A percentile compares a stretch with the other conserved stretches of the same genome.
Conservation (phyloP, 495 filamentous ascomycete genomes). For the Daldinia vernicosa region DNA sequence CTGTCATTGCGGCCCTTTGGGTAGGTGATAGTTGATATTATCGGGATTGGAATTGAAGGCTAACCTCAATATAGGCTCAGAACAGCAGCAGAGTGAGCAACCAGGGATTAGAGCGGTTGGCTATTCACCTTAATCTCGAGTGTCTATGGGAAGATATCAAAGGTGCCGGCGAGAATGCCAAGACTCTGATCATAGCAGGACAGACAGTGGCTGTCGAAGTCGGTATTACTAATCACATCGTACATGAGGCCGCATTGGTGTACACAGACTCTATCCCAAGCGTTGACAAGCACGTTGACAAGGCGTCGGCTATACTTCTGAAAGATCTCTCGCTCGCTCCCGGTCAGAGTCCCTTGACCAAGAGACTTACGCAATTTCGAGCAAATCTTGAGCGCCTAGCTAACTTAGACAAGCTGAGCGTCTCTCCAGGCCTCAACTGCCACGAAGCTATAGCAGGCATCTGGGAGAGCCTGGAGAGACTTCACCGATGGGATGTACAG, state of each 20-base stretch:
- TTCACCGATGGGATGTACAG: slow-evolving; percentile 75
- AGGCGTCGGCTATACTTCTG: slow-evolving; percentile 63
- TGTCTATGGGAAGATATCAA: slow-evolving; percentile 71
- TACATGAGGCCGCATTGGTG: slow-evolving; percentile 56
- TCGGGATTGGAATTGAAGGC: slow-evolving; percentile 13
- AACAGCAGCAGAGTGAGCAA: slow-evolving; percentile 73
- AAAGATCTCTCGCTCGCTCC: slow-evolving; percentile 59
- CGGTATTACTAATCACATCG: slow-evolving; percentile 59
- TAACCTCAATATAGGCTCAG: slow-evolving; percentile 33
- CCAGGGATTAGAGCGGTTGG: slow-evolving; percentile 81
- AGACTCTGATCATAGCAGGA: slow-evolving; percentile 76
- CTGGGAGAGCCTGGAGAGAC: slow-evolving; percentile 67
- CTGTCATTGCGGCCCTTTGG: slow-evolving; percentile 59
- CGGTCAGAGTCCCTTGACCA: slow-evolving; percentile 62
- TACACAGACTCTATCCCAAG: slow-evolving; percentile 59
- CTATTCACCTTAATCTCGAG: slow-evolving; percentile 74
- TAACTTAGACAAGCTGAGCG: slow-evolving; percentile 80
- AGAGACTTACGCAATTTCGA: slow-evolving; percentile 74
- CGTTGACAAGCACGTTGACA: slow-evolving; percentile 58
- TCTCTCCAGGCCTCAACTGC: slow-evolving; percentile 76
- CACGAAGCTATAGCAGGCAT: slow-evolving; percentile 89
- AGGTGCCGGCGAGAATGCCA: slow-evolving; percentile 49
- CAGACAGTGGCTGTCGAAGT: slow-evolving; percentile 66
- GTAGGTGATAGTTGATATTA: slow-evolving; percentile 42
- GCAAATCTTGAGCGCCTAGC: slow-evolving; percentile 83